phyloP scores from a whole-genome alignment of 2,329 filamentous ascomycete species.

The Teratosphaeria nubilosa region DNA sequence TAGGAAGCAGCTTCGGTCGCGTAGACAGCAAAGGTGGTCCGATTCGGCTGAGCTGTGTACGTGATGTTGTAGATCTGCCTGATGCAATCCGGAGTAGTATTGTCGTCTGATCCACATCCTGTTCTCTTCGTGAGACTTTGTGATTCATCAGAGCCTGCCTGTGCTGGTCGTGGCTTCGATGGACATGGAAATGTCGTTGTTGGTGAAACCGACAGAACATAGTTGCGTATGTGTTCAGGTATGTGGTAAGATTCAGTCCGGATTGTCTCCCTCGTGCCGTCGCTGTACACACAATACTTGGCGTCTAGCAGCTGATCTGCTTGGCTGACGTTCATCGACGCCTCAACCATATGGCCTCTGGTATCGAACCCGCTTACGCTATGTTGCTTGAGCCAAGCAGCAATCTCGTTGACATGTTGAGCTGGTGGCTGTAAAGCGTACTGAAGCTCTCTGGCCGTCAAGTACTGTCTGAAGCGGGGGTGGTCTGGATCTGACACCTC shows the following conservation, averaged over 20 bases:
- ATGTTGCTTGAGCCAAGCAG: neutral
- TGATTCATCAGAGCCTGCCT: neutral
- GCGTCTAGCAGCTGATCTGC: conserved; percentile 14
- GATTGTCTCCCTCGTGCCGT: conserved; percentile 8
- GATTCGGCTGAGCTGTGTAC: conserved; percentile 13
- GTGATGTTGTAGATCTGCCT: conserved; percentile 15
- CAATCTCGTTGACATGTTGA: neutral
- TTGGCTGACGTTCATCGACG: conserved; percentile 9
- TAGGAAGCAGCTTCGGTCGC: conserved; percentile 16
- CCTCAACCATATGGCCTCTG: conserved; percentile 9
- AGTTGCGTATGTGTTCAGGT: conserved; percentile 2
- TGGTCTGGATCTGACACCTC: neutral
- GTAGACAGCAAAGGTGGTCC: conserved; percentile 16
- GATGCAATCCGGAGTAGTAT: conserved; percentile 13
- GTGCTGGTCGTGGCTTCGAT: neutral
- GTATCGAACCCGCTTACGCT: neutral
- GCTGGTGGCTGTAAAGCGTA: neutral
- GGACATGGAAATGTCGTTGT: conserved; percentile 11
- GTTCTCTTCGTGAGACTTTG: neutral
- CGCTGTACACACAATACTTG: conserved; percentile 11
- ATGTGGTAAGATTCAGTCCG: conserved; percentile 8
- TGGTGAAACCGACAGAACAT: conserved; percentile 14
- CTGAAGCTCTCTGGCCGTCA: neutral
- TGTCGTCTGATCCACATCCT: conserved; percentile 8
- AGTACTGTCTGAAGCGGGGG: neutral